A percentile compares a stretch with the other conserved stretches of the same genome.
phyloP scores from a whole-genome alignment of 371 early-diverging fungal genomes.

The Mucor velutinosus region DNA sequence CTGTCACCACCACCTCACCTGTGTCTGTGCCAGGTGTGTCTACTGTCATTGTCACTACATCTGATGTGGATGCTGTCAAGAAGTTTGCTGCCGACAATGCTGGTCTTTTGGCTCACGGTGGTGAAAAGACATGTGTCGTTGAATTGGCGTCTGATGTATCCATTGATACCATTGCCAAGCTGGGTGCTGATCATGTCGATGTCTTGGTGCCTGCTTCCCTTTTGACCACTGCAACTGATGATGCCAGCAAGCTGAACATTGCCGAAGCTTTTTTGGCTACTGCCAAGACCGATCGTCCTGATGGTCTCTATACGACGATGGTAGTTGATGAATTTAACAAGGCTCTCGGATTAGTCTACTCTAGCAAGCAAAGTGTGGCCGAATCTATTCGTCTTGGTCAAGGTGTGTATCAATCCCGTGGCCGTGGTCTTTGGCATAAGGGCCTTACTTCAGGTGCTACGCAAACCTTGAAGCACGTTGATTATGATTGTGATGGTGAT shows the following conservation, averaged over 20 bases:
- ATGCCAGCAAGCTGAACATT: slow-evolving; percentile 51
- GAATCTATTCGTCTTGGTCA: slow-evolving; percentile 78
- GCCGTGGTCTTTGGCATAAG: slow-evolving; percentile 95
- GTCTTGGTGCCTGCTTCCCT: slow-evolving; percentile 37
- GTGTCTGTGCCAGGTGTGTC: slow-evolving; percentile 17
- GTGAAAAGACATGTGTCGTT: slow-evolving; percentile 48
- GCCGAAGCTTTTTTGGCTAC: slow-evolving; percentile 72
- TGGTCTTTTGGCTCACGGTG: slow-evolving; percentile 42
- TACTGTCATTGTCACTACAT: slow-evolving; percentile 21
- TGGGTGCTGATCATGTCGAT: slow-evolving; percentile 44
- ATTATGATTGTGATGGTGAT: slow-evolving; percentile 92
- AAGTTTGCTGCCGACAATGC: slow-evolving; percentile 23
- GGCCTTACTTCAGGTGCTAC: slow-evolving; percentile 93
- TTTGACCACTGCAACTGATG: slow-evolving; percentile 36
- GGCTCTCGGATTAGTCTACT: slow-evolving; percentile 93
- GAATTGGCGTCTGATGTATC: slow-evolving; percentile 24
- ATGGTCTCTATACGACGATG: slow-evolving; percentile 89
- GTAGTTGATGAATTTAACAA: slow-evolving; percentile 88
- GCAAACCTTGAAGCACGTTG: slow-evolving; percentile 77
- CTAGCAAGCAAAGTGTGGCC: slow-evolving; percentile 78
- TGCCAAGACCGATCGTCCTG: slow-evolving; percentile 81
- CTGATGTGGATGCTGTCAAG: slow-evolving; percentile 8
- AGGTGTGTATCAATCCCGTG: slow-evolving; percentile 93
- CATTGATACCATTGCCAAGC: slow-evolving; percentile 36
- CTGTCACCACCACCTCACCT: slow-evolving; percentile 12